Evolutionary conservation across 352 stramenopile species (phyloP), one percentile per base, ranked within the genome.

Genomic region (Pythium utonaiense): DNA sequence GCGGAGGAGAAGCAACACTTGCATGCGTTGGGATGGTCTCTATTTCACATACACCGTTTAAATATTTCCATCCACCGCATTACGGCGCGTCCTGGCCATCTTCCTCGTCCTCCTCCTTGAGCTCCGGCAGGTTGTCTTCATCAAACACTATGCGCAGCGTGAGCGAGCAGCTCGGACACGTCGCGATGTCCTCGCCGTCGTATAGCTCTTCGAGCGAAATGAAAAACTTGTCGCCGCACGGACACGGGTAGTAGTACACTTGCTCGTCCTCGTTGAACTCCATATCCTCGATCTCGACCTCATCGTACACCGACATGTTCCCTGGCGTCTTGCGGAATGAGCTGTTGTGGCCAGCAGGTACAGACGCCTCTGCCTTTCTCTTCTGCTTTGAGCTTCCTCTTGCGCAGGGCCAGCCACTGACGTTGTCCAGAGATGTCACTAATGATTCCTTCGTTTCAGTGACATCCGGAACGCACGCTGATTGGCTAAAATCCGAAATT

Each of bases 241-340:
- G 97, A 77, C 97, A 99, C 25, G 92, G 95, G 68, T 99, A 99
- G 60, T 93, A 97, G 70, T 98, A 99, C 50, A 91, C 83, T 63
- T 96, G 79, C 57, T 96, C 91, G 6, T 91, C 78, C n/a, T 80
- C 83, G 66, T 99, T 84, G 77, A 94, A 99, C 53, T 93, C 87
- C 92, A 99, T 98, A 72, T 99, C 96, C 74, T 98, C 93, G 66
- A 99, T 97, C 83, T 98, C 93, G 33, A 99, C 92, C 75, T 99
- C 97, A 78, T 99, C 97, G 76, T 99, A 99, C 55, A 99, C 80
- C 34, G 85, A 87, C 83, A 96, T 95, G 21, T 21, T 54, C 4
- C 22, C 48, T 53, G 16, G 31, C 5, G n/a, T 47, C 49, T 38
- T 41, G 21, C n/a, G 34, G 44, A 34, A 34, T 52, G 12, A 0